Base-by-base conservation (phyloP, 192 early-diverging fungal genomes). In the Gryganskiella cystojenkinii region DNA sequence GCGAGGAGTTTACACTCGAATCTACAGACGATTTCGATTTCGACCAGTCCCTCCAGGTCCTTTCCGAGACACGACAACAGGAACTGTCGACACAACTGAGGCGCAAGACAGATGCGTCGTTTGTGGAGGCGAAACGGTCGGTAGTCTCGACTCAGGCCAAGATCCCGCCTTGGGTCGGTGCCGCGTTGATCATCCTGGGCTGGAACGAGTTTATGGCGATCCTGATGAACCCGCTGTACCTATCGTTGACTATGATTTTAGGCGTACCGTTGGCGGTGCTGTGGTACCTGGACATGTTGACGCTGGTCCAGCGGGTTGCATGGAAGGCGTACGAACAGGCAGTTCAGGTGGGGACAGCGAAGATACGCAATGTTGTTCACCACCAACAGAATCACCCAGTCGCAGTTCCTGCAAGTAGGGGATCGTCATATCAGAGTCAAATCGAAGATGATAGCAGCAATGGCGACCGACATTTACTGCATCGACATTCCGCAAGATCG, bases 151-250 rank as follows among this genome's bases (percentile, higher is more conserved):
- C 94, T 14, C 94, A 92, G 40, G 92, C 91, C 55, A 91, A 90
- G 46, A 86, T 98, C 28, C 97, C 97, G 0, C 60, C 81, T n/a
- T 99, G 96, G 95, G 87, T 96, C 64, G 81, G 95, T 27, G 87
- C 89, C 1, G 73, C 73, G 0, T 15, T 76, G 30, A 72, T 97
- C 10, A 53, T 92, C 3, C 81, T 99, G 1, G 98, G 98, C 22
- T 99, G 96, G 95, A 99, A 99, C 70, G 98, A 99, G 79, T 92
- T 96, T 28, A 86, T 94, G 82, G 59, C 91, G 0, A 85, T 99
- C 17, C 51, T 98, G 34, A 88, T 88, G 37, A 97, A 90, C 63
- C 98, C 98, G 8, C 33, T 95, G 7, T 97, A 95, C 61, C 84
- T 97, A 47, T 67, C 65, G 9, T 8, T 76, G 53, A 76, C 73